Percentiles rank a stretch among this genome's conserved stretches.
Evolutionary conservation across 106 monocot genomes (phyloP).

Genomic region (Triglochin maritima): DNA sequence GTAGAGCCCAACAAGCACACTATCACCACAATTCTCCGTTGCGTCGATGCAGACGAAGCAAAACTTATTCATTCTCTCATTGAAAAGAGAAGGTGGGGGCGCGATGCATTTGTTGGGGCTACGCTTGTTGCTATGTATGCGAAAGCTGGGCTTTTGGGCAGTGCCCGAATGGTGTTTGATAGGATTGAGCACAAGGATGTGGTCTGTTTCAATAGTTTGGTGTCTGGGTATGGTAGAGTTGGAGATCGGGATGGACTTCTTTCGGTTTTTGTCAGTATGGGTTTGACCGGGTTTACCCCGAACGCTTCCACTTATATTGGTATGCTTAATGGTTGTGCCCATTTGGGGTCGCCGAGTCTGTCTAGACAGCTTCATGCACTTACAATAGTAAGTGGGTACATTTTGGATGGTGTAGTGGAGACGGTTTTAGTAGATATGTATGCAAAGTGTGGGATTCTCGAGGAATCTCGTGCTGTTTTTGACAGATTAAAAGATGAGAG

Average conservation of each 20-base stretch:
- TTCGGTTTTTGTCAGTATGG: conserved; percentile 20
- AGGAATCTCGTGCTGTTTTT: conserved; percentile 15
- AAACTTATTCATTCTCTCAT: conserved; percentile 23
- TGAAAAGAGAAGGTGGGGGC: conserved; percentile 16
- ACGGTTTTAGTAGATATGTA: conserved; percentile 33
- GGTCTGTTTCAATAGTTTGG: conserved; percentile 37
- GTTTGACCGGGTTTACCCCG: conserved; percentile 9
- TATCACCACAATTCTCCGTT: conserved; percentile 15
- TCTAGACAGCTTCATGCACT: conserved; percentile 31
- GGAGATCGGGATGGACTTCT: conserved; percentile 7
- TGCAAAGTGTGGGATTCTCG: conserved; percentile 36
- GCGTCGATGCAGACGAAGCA: conserved; percentile 6
- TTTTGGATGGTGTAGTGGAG: conserved; percentile 19
- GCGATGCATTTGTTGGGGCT: conserved; percentile 28
- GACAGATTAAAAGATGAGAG: conserved; percentile 4
- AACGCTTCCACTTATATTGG: conserved; percentile 27
- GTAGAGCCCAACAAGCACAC: conserved; percentile 20
- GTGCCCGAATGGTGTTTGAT: conserved; percentile 21
- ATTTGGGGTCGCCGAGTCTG: conserved; percentile 15
- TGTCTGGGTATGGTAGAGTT: conserved; percentile 14
- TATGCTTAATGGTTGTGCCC: conserved; percentile 31
- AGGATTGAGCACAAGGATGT: conserved; percentile 30
- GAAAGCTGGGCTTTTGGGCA: conserved; percentile 13
- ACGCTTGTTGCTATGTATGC: conserved; percentile 35
- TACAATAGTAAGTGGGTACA: conserved; percentile 17